Conservation (phyloP, 345 rosid species). For the Cardamine occulta region DNA sequence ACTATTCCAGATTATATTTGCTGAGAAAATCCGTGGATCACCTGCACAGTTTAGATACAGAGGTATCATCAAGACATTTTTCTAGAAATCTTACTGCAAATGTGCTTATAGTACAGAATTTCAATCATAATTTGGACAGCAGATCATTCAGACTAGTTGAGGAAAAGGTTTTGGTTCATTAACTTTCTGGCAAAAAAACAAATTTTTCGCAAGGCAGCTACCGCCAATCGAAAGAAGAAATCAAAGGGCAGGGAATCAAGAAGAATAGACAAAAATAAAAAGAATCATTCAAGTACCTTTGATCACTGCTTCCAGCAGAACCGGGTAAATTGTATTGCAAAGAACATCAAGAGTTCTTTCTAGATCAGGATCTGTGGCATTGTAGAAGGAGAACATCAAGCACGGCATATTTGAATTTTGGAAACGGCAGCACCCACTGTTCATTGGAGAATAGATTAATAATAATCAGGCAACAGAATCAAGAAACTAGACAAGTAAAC, state of each 20-base stretch:
- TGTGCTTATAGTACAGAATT: conserved; percentile 3
- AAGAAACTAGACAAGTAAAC: conserved; percentile 25
- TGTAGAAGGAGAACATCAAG: conserved; percentile 66
- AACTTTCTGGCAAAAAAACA: conserved; percentile 5
- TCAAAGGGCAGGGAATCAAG: not conserved
- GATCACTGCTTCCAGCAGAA: conserved; percentile 72
- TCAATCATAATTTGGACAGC: conserved; percentile 13
- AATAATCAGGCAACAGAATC: conserved; percentile 15
- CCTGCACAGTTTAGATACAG: conserved; percentile 57
- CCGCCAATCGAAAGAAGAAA: conserved; percentile 2
- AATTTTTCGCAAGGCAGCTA: not conserved
- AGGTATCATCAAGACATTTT: conserved; percentile 23
- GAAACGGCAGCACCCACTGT: conserved; percentile 76
- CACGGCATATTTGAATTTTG: conserved; percentile 59
- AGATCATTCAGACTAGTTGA: conserved; percentile 15
- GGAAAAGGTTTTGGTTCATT: not conserved
- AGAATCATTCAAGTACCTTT: conserved; percentile 62
- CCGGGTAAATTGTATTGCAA: conserved; percentile 71
- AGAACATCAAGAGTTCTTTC: conserved; percentile 58
- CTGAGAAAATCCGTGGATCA: conserved; percentile 75
- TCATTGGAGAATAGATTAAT: conserved; percentile 37
- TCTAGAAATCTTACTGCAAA: conserved; percentile 11
- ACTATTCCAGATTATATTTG: conserved; percentile 75
- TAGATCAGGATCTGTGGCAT: conserved; percentile 46
- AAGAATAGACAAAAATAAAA: not conserved